A percentile compares a stretch with the other conserved stretches of the same genome.
phyloP scores from a whole-genome alignment of 164 flowering plant species.

The Akebia trifoliata region DNA sequence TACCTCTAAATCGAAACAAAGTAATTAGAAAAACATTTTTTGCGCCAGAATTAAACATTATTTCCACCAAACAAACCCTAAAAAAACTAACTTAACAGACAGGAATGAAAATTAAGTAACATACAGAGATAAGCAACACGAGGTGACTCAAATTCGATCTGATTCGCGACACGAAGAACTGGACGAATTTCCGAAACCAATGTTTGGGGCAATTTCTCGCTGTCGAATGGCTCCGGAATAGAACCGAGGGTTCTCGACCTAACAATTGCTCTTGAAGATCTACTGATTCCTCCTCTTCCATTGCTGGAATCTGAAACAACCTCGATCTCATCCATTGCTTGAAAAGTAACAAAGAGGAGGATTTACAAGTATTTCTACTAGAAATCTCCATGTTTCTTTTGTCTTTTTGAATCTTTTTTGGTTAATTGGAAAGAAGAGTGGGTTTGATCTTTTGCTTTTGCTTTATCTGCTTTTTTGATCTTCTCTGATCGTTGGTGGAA shows the following conservation, averaged over 20 bases:
- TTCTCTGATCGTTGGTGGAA: no score
- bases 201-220: conserved; percentile 75
- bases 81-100: neutral
- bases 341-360: neutral
- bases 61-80: conserved; percentile 2
- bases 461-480: no score
- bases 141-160: conserved; percentile 59
- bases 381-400: neutral
- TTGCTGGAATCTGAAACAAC: conserved; percentile 40
- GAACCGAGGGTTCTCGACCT: conserved; percentile 14
- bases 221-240: conserved; percentile 61
- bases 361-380: neutral
- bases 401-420: neutral
- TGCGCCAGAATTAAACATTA: no score
- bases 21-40: no score
- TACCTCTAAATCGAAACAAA: no score
- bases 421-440: neutral
- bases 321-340: conserved; percentile 35
- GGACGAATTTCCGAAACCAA: conserved; percentile 51
- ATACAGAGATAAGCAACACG: conserved; percentile 82
- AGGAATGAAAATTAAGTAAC: conserved; percentile 8
- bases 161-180: conserved; percentile 88
- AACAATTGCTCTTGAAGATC: conserved; percentile 1
- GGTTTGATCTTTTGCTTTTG: no score
- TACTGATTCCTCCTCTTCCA: conserved; percentile 6